phyloP scores from a whole-genome alignment of 2,329 filamentous ascomycete species.

The Fusarium transvaalense region DNA sequence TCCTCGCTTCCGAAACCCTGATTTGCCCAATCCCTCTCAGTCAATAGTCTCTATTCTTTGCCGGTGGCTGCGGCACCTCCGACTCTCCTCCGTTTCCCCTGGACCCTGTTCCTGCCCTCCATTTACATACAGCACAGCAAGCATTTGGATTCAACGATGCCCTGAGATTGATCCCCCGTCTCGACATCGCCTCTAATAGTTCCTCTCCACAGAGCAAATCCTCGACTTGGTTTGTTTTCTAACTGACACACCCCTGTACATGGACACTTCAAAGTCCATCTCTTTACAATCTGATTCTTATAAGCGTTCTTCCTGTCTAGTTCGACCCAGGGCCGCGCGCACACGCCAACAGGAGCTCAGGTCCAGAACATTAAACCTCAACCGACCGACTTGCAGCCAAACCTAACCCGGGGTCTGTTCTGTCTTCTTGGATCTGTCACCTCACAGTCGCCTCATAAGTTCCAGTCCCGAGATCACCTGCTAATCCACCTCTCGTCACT shows the following conservation, averaged over 20 bases:
- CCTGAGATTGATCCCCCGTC: constrained; percentile 34
- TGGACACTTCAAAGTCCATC: constrained; percentile 15
- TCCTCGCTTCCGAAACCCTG: constrained; percentile 43
- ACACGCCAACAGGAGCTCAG: constrained; percentile 39
- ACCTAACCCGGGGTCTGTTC: constrained; percentile 30
- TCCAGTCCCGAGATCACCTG: constrained; percentile 44
- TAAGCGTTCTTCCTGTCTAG: constrained; percentile 29
- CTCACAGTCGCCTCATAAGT: constrained; percentile 46
- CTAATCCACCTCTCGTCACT: constrained; percentile 30
- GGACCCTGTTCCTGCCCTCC: constrained; percentile 36
- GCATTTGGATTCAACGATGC: constrained; percentile 36
- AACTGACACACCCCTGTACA: constrained; percentile 28
- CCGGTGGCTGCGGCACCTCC: constrained; percentile 44
- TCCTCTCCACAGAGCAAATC: constrained; percentile 28
- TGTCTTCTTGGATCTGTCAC: constrained; percentile 36
- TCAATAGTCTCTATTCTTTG: constrained; percentile 36
- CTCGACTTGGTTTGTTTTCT: constrained; percentile 12
- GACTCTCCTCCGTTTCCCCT: constrained; percentile 35
- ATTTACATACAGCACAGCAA: constrained; percentile 29
- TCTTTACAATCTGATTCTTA: constrained; percentile 26
- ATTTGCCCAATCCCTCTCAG: constrained; percentile 33
- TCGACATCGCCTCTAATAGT: constrained; percentile 29
- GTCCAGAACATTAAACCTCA: constrained; percentile 44
- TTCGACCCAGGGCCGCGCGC: constrained; percentile 30
- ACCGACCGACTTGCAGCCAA: constrained; percentile 40